Evolutionary conservation across 73 alveolate species (phyloP).

Genomic region (Durusdinium trenchii): DNA sequence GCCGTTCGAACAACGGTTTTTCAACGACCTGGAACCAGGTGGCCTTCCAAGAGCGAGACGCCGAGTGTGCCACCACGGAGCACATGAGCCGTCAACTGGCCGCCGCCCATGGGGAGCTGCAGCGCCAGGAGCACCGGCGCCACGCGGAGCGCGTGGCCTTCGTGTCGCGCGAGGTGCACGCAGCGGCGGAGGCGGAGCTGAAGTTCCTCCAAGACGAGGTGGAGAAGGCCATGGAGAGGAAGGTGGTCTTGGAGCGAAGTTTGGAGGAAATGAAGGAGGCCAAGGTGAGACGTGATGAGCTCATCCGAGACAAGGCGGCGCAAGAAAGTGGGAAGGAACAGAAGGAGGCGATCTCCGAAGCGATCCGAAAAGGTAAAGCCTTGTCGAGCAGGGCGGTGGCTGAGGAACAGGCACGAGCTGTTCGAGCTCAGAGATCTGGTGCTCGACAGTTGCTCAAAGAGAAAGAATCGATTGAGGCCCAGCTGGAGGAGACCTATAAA

Average conservation of each 20-base stretch:
- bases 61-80: background rate
- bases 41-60: constrained; percentile 9
- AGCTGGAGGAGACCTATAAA: background rate
- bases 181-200: background rate
- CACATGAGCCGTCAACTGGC: background rate
- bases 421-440: constrained; percentile 8
- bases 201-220: background rate
- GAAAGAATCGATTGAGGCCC: background rate
- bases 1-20: too few relatives aligned
- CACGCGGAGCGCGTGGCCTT: background rate
- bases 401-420: background rate
- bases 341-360: background rate
- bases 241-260: background rate
- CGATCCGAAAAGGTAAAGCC: background rate
- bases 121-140: background rate
- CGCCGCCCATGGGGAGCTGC: background rate
- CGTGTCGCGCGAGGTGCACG: background rate
- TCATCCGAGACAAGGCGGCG: background rate
- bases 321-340: background rate
- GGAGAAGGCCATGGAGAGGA: background rate
- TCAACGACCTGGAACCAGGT: too few relatives aligned
- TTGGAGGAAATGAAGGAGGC: constrained; percentile 12
- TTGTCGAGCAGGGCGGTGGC: constrained; percentile 14
- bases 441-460: background rate
- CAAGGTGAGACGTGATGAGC: background rate